These are phyloP conservation scores for Penstemon newberryi DNA, from an alignment of 257 asterid species.

Conservation along the genomic window DNA sequence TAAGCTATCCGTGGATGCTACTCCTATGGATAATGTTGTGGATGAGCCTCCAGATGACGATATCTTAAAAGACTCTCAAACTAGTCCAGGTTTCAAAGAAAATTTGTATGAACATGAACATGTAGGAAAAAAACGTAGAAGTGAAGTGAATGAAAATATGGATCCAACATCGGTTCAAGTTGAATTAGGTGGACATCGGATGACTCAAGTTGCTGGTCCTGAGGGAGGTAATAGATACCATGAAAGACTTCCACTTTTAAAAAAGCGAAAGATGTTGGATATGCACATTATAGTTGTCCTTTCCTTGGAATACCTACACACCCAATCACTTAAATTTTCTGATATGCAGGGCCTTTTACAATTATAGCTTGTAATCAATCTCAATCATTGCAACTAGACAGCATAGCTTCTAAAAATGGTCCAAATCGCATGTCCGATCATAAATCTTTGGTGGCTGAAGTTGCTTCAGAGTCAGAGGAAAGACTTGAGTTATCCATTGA, in stretches of 20 bases:
- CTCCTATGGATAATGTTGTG: conserved; percentile 14
- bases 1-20: conserved; percentile 12
- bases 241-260: conserved; percentile 9
- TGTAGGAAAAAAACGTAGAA: conserved; percentile 57
- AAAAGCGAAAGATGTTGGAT: conserved; percentile 6
- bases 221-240: conserved; percentile 36
- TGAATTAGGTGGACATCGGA: conserved; percentile 27
- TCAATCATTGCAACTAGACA: conserved; percentile 20
- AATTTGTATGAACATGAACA: conserved; percentile 49
- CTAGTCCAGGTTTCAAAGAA: conserved; percentile 25
- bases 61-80: neutral
- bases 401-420: conserved; percentile 12
- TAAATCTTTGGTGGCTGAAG: conserved; percentile 32
- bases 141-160: conserved; percentile 36
- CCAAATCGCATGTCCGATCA: conserved; percentile 25
- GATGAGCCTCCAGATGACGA: conserved; percentile 28
- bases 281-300: neutral
- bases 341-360: conserved; percentile 40
- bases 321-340: conserved; percentile 11
- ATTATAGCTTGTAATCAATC: conserved; percentile 30
- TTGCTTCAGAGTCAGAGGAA: conserved; percentile 31
- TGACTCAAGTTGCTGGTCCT: conserved; percentile 29
- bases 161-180: conserved; percentile 37
- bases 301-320: neutral
- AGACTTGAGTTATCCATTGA: conserved; percentile 33